These are phyloP conservation scores for Seiridium cupressi DNA, from an alignment of 2,329 filamentous ascomycete genomes.

Conservation along the genomic window DNA sequence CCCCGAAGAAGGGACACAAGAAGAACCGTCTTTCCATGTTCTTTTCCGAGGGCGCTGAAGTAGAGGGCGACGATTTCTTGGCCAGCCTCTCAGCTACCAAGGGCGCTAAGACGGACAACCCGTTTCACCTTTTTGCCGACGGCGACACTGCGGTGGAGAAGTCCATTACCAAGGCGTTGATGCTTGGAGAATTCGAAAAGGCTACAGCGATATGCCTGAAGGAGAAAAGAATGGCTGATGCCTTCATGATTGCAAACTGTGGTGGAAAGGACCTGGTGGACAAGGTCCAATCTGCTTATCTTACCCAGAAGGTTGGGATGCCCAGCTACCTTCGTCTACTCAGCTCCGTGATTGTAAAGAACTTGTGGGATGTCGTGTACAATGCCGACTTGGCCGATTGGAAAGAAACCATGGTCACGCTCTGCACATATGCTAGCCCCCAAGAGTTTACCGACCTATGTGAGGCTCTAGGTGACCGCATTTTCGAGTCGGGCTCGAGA, in stretches of 20 bases:
- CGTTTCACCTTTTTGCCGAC: conserved; percentile 85
- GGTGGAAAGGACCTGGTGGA: conserved; percentile 91
- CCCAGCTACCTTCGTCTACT: conserved; percentile 92
- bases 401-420: conserved; percentile 94
- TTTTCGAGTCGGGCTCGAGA: conserved; percentile 73
- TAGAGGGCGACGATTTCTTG: conserved; percentile 81
- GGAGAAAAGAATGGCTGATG: conserved; percentile 89
- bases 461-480: conserved; percentile 88
- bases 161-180: conserved; percentile 80
- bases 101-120: conserved; percentile 88
- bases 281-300: conserved; percentile 88
- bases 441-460: conserved; percentile 92
- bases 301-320: conserved; percentile 75
- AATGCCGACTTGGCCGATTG: conserved; percentile 91
- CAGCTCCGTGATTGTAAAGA: conserved; percentile 90
- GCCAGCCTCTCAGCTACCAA: conserved; percentile 83
- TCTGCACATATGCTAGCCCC: conserved; percentile 93
- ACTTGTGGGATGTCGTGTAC: conserved; percentile 96
- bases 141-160: conserved; percentile 83
- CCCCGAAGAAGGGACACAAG: conserved; percentile 38
- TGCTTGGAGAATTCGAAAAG: conserved; percentile 87
- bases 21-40: conserved; percentile 73
- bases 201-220: conserved; percentile 86
- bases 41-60: conserved; percentile 68
- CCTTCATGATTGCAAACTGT: conserved; percentile 97